These are phyloP conservation scores for Naganishia sp. DNA, from an alignment of 1,284 basidiomycete species.

Conservation along the genomic window DNA sequence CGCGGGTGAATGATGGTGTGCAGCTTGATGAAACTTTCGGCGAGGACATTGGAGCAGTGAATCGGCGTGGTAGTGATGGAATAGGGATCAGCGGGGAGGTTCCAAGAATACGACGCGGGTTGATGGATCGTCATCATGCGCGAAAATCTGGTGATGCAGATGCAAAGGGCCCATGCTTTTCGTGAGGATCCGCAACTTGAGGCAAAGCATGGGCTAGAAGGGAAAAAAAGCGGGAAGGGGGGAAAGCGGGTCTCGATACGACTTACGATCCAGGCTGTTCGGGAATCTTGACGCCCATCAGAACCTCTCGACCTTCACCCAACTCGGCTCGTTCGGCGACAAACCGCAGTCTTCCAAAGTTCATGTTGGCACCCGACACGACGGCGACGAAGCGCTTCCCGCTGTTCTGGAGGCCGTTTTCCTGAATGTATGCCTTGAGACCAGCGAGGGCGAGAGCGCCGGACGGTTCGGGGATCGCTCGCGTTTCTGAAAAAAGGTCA, in stretches of 20 bases:
- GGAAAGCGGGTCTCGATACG: conserved; percentile 2
- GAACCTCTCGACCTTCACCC: conserved; percentile 90
- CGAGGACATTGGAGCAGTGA: conserved; percentile 2
- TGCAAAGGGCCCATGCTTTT: conserved; percentile 24
- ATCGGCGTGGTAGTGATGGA: conserved; percentile 11
- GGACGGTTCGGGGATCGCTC: conserved; percentile 92
- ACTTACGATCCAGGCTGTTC: conserved; percentile 83
- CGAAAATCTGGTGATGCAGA: conserved; percentile 17
- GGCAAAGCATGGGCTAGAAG: conserved; percentile 30
- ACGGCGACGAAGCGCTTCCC: conserved; percentile 88
- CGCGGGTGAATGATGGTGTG: conserved; percentile 87
- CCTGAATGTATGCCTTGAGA: conserved; percentile 81
- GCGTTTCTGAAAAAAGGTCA: conserved; percentile 67
- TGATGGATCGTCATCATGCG: conserved; percentile 2
- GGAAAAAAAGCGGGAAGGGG: neutral
- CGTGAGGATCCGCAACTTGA: conserved; percentile 18
- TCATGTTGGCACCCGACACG: conserved; percentile 97
- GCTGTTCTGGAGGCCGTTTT: conserved; percentile 77
- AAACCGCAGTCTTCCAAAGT: conserved; percentile 93
- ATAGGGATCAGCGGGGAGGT: conserved; percentile 12
- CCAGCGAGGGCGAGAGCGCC: conserved; percentile 94
- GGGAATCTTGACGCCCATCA: conserved; percentile 89
- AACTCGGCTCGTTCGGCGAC: conserved; percentile 97
- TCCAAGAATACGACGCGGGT: conserved; percentile 2
- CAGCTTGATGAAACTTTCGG: conserved; percentile 76